A percentile compares a stretch with the other conserved stretches of the same genome.
Conservation (phyloP, 164 flowering plant species). For the Nymphaea colorata region DNA sequence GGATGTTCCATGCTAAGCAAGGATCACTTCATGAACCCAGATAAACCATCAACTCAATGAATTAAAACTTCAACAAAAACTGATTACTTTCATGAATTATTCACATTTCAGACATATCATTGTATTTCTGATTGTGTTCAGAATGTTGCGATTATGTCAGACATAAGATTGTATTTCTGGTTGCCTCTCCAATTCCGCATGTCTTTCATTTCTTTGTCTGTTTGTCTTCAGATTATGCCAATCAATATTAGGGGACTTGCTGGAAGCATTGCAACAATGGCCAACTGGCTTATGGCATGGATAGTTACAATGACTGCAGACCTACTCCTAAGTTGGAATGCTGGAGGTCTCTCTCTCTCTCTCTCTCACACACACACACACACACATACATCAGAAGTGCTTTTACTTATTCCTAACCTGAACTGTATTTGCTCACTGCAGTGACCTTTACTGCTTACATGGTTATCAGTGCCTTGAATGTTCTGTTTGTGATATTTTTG, state of each 20-base stretch:
- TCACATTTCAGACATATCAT: no score
- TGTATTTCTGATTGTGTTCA: no score
- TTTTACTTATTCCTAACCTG: no score
- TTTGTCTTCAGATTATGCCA: conserved; percentile 56
- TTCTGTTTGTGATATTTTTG: conserved; percentile 45
- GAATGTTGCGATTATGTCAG: no score
- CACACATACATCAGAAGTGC: not conserved
- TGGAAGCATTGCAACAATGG: conserved; percentile 74
- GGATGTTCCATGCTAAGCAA: no score
- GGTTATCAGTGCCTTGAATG: conserved; percentile 42
- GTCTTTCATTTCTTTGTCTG: not conserved
- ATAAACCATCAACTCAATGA: no score
- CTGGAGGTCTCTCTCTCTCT: conserved; percentile 30
- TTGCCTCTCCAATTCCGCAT: not conserved
- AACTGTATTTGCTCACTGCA: conserved; percentile 11
- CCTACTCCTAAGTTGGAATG: conserved; percentile 46
- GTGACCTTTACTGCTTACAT: conserved; percentile 66
- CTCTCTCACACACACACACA: not conserved
- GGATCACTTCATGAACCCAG: no score
- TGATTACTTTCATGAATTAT: no score
- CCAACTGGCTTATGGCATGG: conserved; percentile 49
- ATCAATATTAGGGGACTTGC: conserved; percentile 82
- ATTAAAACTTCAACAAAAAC: no score
- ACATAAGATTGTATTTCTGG: no score
- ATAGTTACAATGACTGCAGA: conserved; percentile 60